Base-by-base conservation (phyloP, 2,329 filamentous ascomycete species). In the Didymella exigua region DNA sequence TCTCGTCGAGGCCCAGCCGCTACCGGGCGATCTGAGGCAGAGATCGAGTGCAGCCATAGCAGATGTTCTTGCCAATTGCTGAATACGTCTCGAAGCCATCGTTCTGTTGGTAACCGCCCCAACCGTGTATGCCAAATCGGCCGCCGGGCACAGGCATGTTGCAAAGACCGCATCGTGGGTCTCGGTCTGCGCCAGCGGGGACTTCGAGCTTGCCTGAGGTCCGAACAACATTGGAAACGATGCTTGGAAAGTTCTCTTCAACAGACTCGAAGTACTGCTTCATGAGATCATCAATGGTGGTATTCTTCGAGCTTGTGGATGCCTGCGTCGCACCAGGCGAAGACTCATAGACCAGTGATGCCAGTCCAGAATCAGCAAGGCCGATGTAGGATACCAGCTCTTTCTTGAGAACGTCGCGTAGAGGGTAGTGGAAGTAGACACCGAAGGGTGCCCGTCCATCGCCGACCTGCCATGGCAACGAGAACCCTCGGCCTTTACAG, bases 151-250 rank as follows among this genome's bases (percentile, higher is more conserved):
- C 78, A 29, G 85, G 84, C 75, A 89, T 84, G 44, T 84, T 84
- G 73, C 91, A 96, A 8, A 93, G 72, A 29, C 82, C 81, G 67
- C 91, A 96, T 8, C 53, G 46, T 9, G 61, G 59, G 18, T 68
- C 66, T n/a, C 54, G 57, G 10, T 50, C 41, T 6, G 63, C 45
- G 1, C 64, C 65, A 19, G 77, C 64, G 0, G 78, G 71, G 23
- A 84, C 77, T 40, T 86, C 80, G 34, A 98, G 81, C 76, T 96
- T 96, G 46, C 86, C 88, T n/a, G 90, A 88, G 29, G 93, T 99
- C 59, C 91, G 86, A 5, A 97, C 93, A 9, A 99, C 95, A 72
- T 99, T 99, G 27, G 93, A 89, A 62, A 99, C 93, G 51, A 98
- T 91, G 50, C 90, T 91, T 3, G 93, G 90, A 69, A 96, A 97